Conservation (phyloP, 2,329 filamentous ascomycete species). For the Fusarium tjaetaba region DNA sequence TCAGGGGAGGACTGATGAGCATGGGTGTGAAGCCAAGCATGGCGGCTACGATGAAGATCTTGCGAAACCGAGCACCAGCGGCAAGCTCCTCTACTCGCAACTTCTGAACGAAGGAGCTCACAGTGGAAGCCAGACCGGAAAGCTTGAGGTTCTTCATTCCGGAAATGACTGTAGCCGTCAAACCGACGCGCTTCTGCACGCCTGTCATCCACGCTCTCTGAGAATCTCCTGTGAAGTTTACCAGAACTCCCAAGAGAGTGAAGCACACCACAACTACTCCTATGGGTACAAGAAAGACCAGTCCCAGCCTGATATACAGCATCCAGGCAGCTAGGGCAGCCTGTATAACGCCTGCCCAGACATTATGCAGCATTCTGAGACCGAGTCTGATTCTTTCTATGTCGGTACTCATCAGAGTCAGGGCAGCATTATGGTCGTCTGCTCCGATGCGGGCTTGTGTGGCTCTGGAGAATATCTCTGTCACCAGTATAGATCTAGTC, state of each 20-base stretch:
- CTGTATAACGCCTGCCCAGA: background rate
- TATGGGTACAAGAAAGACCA: background rate
- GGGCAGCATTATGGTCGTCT: background rate
- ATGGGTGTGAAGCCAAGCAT: slow-evolving; percentile 49
- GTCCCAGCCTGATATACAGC: background rate
- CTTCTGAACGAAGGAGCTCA: slow-evolving; percentile 43
- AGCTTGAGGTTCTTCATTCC: slow-evolving; percentile 49
- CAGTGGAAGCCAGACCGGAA: slow-evolving; percentile 41
- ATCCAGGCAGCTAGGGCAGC: background rate
- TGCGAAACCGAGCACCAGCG: slow-evolving; percentile 41
- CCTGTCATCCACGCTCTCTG: slow-evolving; percentile 51
- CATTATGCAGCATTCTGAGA: background rate
- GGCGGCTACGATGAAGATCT: slow-evolving; percentile 34
- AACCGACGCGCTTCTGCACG: slow-evolving; percentile 48
- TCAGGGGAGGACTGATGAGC: slow-evolving; percentile 48
- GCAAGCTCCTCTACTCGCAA: slow-evolving; percentile 45
- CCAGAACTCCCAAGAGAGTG: slow-evolving; percentile 14
- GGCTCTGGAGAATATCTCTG: background rate
- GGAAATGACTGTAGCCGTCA: slow-evolving; percentile 45
- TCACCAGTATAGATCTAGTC: background rate
- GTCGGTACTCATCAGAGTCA: background rate
- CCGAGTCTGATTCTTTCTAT: background rate
- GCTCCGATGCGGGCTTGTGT: background rate
- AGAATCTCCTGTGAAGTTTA: slow-evolving; percentile 25
- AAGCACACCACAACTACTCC: slow-evolving; percentile 1